phyloP scores from a whole-genome alignment of 768 basidiomycete species.

The Tricholomella constricta region DNA sequence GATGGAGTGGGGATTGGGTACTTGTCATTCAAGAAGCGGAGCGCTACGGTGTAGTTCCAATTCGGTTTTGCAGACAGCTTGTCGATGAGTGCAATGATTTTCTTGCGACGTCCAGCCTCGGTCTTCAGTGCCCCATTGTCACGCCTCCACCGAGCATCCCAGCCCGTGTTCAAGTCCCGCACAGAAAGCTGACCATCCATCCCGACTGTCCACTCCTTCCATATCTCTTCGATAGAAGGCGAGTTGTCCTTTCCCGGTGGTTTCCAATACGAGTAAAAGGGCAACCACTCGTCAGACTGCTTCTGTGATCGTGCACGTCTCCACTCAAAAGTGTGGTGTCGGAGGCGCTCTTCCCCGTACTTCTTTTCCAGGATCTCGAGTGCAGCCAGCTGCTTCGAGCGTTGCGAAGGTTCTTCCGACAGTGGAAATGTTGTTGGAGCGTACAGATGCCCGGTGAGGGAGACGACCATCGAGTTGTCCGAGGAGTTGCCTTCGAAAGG shows the following conservation, averaged over 20 bases:
- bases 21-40: not conserved
- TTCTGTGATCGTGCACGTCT: too few relatives aligned
- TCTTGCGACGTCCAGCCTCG: conserved; percentile 1
- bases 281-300: not conserved
- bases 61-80: not conserved
- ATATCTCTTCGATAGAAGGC: not conserved
- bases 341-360: too few relatives aligned
- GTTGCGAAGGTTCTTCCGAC: too few relatives aligned
- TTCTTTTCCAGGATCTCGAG: too few relatives aligned
- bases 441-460: too few relatives aligned
- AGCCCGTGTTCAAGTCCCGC: not conserved
- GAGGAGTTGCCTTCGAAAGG: too few relatives aligned
- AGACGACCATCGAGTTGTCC: too few relatives aligned
- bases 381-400: too few relatives aligned
- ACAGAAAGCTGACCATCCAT: not conserved
- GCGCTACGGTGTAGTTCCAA: not conserved
- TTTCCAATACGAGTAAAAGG: not conserved
- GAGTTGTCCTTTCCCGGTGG: too few relatives aligned
- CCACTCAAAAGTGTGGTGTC: too few relatives aligned
- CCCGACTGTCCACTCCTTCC: not conserved
- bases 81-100: not conserved
- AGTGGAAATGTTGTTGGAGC: too few relatives aligned
- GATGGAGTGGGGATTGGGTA: conserved; percentile 1
- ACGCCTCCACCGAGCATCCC: conserved; percentile 1
- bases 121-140: not conserved